phyloP scores from a whole-genome alignment of 768 basidiomycete species.

The Collybia sp. region DNA sequence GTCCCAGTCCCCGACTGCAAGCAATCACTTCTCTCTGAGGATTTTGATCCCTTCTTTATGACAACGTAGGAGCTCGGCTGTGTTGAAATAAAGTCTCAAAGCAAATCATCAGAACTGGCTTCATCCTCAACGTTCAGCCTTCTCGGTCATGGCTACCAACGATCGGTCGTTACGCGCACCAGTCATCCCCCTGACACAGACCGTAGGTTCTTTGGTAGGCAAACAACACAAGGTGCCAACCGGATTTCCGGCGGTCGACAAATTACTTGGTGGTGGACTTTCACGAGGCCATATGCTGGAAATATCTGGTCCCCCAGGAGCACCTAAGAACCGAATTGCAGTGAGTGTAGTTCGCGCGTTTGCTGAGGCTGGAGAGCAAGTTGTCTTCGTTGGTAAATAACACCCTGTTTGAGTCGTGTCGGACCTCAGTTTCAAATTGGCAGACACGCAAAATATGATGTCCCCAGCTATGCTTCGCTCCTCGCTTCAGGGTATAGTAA shows the following conservation, averaged over 20 bases:
- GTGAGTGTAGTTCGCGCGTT: constrained; percentile 45
- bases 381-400: constrained; percentile 58
- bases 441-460: constrained; percentile 46
- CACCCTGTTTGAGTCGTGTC: background rate
- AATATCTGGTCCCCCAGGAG: constrained; percentile 73
- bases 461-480: constrained; percentile 24
- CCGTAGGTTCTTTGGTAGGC: constrained; percentile 41
- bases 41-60: no score
- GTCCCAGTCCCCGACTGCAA: no score
- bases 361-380: constrained; percentile 40
- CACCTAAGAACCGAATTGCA: constrained; percentile 55
- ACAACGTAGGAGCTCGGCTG: no score
- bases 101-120: no score
- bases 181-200: constrained; percentile 36
- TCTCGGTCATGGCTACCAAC: no score
- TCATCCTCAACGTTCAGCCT: no score
- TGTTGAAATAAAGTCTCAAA: no score
- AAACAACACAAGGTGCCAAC: constrained; percentile 30
- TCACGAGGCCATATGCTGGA: constrained; percentile 60
- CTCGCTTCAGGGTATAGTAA: constrained; percentile 19
- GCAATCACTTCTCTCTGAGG: no score
- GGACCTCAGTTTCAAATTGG: constrained; percentile 5
- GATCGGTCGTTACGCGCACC: no score
- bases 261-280: constrained; percentile 60
- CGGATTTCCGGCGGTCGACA: constrained; percentile 46